phyloP scores from a whole-genome alignment of 352 stramenopile species.

The Globisporangium sylvaticum region DNA sequence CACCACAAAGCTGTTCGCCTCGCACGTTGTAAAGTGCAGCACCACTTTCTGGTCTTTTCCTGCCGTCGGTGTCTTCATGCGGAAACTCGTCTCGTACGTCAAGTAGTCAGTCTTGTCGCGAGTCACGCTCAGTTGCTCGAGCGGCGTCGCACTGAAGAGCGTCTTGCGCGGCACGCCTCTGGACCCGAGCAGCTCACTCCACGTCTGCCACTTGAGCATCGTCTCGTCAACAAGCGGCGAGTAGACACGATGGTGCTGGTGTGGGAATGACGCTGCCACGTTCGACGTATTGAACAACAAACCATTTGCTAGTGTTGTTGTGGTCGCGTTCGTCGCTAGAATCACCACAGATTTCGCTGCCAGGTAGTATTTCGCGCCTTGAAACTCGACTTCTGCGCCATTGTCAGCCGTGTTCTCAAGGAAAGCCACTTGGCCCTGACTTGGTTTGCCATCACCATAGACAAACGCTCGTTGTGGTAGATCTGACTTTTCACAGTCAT shows the following conservation, averaged over 20 bases:
- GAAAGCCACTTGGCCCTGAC: conserved; percentile 34
- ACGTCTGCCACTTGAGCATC: conserved; percentile 41
- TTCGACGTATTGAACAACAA: conserved; percentile 59
- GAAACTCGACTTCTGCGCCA: conserved; percentile 30
- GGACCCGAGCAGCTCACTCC: conserved; percentile 42
- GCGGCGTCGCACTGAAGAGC: conserved; percentile 30
- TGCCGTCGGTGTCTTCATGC: neutral
- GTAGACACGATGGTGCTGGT: conserved; percentile 36
- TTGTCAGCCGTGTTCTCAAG: conserved; percentile 46
- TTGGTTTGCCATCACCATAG: conserved; percentile 34
- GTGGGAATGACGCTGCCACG: conserved; percentile 40
- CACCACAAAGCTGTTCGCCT: conserved; percentile 49
- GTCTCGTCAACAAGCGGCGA: conserved; percentile 29
- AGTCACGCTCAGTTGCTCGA: conserved; percentile 59
- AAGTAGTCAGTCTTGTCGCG: conserved; percentile 57
- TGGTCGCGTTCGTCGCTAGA: conserved; percentile 21
- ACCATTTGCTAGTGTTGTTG: neutral
- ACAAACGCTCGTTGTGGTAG: conserved; percentile 42
- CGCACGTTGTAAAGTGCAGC: conserved; percentile 50
- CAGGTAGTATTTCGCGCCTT: conserved; percentile 32
- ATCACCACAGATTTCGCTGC: conserved; percentile 44
- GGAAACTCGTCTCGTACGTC: conserved; percentile 56
- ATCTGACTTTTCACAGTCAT: neutral
- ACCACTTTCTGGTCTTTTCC: conserved; percentile 7
- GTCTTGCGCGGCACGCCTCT: conserved; percentile 26